Evolutionary conservation across 2,329 filamentous ascomycete genomes (phyloP), one percentile per base, ranked within the genome.

Genomic region (Xylaria digitata): DNA sequence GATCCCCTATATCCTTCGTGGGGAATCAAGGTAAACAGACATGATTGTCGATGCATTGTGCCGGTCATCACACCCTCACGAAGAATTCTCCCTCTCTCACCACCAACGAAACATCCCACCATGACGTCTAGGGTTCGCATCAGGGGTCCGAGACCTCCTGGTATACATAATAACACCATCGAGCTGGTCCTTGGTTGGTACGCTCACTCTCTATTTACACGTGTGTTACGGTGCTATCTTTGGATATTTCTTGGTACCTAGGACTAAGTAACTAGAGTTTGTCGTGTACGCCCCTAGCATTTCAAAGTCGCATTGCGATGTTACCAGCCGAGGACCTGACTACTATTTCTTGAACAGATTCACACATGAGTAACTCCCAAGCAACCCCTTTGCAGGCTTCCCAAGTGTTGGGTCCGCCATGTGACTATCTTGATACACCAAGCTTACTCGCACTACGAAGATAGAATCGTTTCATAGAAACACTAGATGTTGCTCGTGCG

Each of bases 31-130:
- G 63, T 26, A 52, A 48, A 21, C 23, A 60, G 48, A 13, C 60
- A 60, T 55, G 43, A 60, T 67, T 52, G 61, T 32, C 63, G 45
- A 50, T 57, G 55, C 59, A 42, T 62, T 40, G 56, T 63, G 54
- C 64, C 34, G 46, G 57, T 46, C 58, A 66, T 32, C 46, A 61
- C 59, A 58, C 26, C 57, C 46, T 21, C 53, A 23, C 15, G 53
- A 55, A 54, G 37, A 40, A 23, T 52, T 52, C 32, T 37, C 34
- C 37, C 9, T 5, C 1, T 1, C 17, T 58, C 46, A 54, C 54
- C 23, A 26, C 42, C 53, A 32, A 46, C 53, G 37, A n/a, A 17
- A 45, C 43, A 50, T 50, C 54, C 40, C 42, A 63, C 53, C 53
- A 53, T 32, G 32, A 59, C 30, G 46, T 45, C 42, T 40, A 63